Conservation (phyloP, 148 eudicot species). For the Selenicereus undatus region DNA sequence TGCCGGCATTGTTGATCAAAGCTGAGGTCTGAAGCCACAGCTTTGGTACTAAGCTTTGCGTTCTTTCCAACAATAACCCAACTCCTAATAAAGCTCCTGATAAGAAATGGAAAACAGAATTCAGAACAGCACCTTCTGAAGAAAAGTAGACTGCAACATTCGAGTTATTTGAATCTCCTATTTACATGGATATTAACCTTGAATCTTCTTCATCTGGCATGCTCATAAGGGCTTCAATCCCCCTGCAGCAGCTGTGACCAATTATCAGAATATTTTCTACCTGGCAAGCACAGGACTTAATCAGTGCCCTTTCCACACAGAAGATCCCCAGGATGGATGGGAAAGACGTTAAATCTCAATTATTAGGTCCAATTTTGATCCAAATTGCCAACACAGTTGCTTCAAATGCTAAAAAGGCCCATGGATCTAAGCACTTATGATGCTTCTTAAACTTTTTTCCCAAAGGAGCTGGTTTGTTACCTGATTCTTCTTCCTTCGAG, state of each 20-base stretch:
- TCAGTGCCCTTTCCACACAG: background rate
- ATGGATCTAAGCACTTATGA: background rate
- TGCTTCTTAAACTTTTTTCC: background rate
- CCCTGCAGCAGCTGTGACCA: constrained; percentile 96
- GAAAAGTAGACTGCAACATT: background rate
- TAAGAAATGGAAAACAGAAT: constrained; percentile 4
- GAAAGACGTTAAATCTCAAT: background rate
- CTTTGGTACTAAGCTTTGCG: constrained; percentile 61
- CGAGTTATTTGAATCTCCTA: background rate
- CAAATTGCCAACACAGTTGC: background rate
- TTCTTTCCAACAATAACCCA: constrained; percentile 80
- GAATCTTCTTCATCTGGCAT: constrained; percentile 69
- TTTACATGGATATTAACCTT: constrained; percentile 45
- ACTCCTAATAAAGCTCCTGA: constrained; percentile 72
- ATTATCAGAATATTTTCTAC: constrained; percentile 79
- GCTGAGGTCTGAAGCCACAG: constrained; percentile 66
- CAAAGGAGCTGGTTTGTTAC: background rate
- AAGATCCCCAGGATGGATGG: background rate
- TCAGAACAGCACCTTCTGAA: constrained; percentile 9
- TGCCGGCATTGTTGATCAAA: constrained; percentile 88
- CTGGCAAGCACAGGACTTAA: constrained; percentile 37
- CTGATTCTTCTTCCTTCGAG: background rate
- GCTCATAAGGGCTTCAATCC: constrained; percentile 94
- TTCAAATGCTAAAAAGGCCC: background rate
- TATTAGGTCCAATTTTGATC: background rate